These are phyloP conservation scores for Pseudomicrostroma phylloplanum DNA, from an alignment of 1,284 basidiomycete species.

Conservation along the genomic window DNA sequence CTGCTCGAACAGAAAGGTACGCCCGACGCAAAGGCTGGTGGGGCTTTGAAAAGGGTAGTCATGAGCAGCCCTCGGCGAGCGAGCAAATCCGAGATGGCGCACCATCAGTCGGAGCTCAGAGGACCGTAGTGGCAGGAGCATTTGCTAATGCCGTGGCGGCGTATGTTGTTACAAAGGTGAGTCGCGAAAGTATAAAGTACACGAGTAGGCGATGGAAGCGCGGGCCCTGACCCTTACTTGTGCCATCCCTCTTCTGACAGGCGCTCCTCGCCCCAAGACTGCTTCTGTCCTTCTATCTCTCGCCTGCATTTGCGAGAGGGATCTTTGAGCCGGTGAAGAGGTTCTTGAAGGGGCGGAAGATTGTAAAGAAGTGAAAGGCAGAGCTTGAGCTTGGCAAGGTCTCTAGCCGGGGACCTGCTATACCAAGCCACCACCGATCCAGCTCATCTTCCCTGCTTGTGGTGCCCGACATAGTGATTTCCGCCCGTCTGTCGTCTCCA, in stretches of 20 bases:
- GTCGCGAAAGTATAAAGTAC: conserved; percentile 19
- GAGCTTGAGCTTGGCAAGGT: too few species aligned
- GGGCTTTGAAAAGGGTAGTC: conserved; percentile 63
- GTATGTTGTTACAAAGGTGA: conserved; percentile 75
- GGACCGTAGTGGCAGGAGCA: conserved; percentile 56
- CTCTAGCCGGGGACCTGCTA: too few species aligned
- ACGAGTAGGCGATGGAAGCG: neutral
- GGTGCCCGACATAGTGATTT: too few species aligned
- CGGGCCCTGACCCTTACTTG: too few species aligned
- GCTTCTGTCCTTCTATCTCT: conserved; percentile 5
- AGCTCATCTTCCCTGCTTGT: too few species aligned
- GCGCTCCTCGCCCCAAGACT: conserved; percentile 71
- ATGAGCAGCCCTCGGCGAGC: conserved; percentile 28
- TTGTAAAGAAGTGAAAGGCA: neutral
- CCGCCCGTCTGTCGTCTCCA: too few species aligned
- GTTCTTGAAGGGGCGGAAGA: neutral
- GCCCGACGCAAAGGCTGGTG: conserved; percentile 74
- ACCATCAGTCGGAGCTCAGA: conserved; percentile 29
- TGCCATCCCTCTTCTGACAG: conserved; percentile 53
- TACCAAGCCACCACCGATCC: too few species aligned
- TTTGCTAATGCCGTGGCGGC: conserved; percentile 60
- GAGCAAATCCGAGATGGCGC: conserved; percentile 16
- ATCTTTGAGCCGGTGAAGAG: conserved; percentile 5
- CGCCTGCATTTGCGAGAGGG: neutral
- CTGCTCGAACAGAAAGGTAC: conserved; percentile 62